Evolutionary conservation across 2,329 filamentous ascomycete species (phyloP), one percentile per base, ranked within the genome.

Genomic region (Claviceps sorghi): DNA sequence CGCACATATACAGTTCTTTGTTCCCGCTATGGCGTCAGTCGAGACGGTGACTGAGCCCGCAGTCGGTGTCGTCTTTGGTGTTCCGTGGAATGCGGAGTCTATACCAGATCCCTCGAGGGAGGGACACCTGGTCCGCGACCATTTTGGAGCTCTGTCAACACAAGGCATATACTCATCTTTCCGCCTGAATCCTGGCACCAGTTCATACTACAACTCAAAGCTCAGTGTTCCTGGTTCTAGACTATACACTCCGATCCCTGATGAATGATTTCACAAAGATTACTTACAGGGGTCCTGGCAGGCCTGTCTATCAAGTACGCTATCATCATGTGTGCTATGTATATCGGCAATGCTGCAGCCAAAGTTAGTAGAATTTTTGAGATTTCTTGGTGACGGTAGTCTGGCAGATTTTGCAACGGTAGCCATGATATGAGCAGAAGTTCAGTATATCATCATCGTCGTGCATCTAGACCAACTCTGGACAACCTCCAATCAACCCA

Each of bases 1-100:
- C 8, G 80, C 84, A 15, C 76, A 68, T 48, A 75, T 91, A 21
- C 79, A 84, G 60, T 88, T 86, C 62, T 80, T 84, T 58, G 71
- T 78, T 36, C 67, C 71, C 2, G 58, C 64, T 8, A 61, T 60
- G 26, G 58, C 60, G 17, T 50, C 60, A 0, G 53, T 60, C 1
- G 52, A 67, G 61, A 47, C 57, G 60, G 54, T 56, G 21, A 48
- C 53, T 2, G 53, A 52, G 2, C 29, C 54, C 7, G 41, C 53
- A 1, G 55, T 57, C 0, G 60, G 59, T 1, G 47, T 66, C 10
- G 59, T 64, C 2, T 70, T 70, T 51, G 67, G 69, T 45, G 62
- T 67, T 11, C 59, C 66, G 15, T 58, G 58, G 26, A 53, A 52
- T n/a, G 29, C 52, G 6, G 52, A 56, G 50, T n/a, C 50, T 32